Evolutionary conservation across 306 rosid genomes (phyloP), one percentile per base, ranked within the genome.

Genomic region (Dicorynia guianensis): DNA sequence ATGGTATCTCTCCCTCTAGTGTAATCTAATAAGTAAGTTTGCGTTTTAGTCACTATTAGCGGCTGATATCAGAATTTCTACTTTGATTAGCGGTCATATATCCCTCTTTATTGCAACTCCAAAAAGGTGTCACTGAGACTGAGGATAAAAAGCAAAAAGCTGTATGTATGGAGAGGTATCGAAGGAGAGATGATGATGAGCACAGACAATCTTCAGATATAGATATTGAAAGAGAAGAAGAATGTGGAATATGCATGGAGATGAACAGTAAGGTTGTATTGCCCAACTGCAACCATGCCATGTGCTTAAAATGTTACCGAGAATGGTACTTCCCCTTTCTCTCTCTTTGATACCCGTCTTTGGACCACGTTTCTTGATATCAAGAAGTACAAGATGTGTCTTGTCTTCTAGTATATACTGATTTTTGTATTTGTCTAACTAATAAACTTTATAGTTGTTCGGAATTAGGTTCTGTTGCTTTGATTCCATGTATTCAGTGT

Each of bases 191-290:
- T 15, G 91, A 85, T 0, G 96, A 84, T 65, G 97, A 87, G 54
- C 60, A 56, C 17, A 52, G 77, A 64, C 89, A 71, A 39, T 65
- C 63, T 71, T 85, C 91, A 0, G 98, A 94, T 64, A 81, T 82
- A 47, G 97, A 94, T 66, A 78, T 84, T 75, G 98, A 94, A 84
- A 85, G 98, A 75, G 98, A 94, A 83, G 97, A 94, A 78, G 98
- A 94, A 76, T 94, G 98, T 57, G 98, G 97, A 67, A 94, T 94
- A 83, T 94, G 98, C 84, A 94, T 94, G 98, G 97, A 94, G 74
- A 79, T 83, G 79, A 88, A 86, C 75, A 87, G 90, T 74, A 94
- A 94, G 89, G 88, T 90, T 80, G 95, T 94, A 34, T 81, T 94
- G 85, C 98, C 98, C 20, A 82, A 87, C 78, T 94, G 98, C 90